phyloP scores from a whole-genome alignment of 2,329 filamentous ascomycete genomes.

The Huntiella bhutanensis region DNA sequence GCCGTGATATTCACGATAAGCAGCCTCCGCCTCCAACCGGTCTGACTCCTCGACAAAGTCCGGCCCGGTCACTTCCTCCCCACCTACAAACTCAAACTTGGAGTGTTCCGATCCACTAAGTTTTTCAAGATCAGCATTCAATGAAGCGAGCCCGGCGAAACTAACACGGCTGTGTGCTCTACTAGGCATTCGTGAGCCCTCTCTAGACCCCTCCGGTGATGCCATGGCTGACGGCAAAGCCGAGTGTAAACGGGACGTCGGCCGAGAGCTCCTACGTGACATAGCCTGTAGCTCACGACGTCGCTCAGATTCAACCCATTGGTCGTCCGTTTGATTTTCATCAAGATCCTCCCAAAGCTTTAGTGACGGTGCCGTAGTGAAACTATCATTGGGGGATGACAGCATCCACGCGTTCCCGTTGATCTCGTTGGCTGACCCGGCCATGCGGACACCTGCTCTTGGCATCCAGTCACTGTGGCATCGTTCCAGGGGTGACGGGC shows the following conservation, averaged over 20 bases:
- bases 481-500: slow-evolving; percentile 17
- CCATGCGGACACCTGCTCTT: slow-evolving; percentile 42
- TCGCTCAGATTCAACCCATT: slow-evolving; percentile 1
- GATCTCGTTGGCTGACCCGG: slow-evolving; percentile 41
- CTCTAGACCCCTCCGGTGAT: slow-evolving; percentile 2
- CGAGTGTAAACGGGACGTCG: background rate
- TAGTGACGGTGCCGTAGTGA: background rate
- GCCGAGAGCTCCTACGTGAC: slow-evolving; percentile 3
- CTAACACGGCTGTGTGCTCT: slow-evolving; percentile 28
- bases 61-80: slow-evolving; percentile 23
- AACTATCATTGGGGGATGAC: slow-evolving; percentile 30
- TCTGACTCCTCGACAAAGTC: slow-evolving; percentile 47
- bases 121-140: background rate
- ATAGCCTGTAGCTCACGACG: slow-evolving; percentile 1
- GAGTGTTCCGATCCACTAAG: background rate
- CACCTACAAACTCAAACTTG: background rate
- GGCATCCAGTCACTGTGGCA: slow-evolving; percentile 46
- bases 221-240: background rate
- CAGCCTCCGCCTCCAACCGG: slow-evolving; percentile 27
- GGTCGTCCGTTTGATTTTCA: slow-evolving; percentile 28
- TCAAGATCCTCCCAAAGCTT: slow-evolving; percentile 23
- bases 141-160: slow-evolving; percentile 17
- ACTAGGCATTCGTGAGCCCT: slow-evolving; percentile 20
- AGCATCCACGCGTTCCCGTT: slow-evolving; percentile 53
- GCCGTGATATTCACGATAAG: slow-evolving; percentile 2